These are phyloP conservation scores for Geotrichum fermentans DNA, from an alignment of 1,139 yeast genomes.

Conservation along the genomic window DNA sequence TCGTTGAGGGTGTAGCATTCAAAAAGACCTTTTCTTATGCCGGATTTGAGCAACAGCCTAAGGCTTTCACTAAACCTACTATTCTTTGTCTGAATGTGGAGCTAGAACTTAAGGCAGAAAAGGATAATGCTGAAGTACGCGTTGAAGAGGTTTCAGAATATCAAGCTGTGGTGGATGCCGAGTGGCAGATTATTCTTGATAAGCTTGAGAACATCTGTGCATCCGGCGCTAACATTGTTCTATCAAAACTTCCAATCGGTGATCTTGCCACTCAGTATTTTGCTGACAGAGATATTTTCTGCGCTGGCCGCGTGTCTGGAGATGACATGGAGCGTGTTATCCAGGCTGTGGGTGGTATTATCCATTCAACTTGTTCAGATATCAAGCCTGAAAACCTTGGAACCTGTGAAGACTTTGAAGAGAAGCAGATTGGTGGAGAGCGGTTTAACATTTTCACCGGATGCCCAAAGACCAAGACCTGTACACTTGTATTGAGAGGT, in stretches of 20 bases:
- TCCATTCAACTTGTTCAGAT: slow-evolving; percentile 87
- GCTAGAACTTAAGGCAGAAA: slow-evolving; percentile 93
- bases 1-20: slow-evolving; percentile 92
- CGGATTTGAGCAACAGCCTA: slow-evolving; percentile 98
- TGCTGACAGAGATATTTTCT: slow-evolving; percentile 92
- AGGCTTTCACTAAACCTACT: slow-evolving; percentile 71
- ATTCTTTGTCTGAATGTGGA: slow-evolving; percentile 85
- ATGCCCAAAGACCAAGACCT: slow-evolving; percentile 87
- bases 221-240: slow-evolving; percentile 87
- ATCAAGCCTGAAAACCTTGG: slow-evolving; percentile 71
- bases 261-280: slow-evolving; percentile 96
- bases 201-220: slow-evolving; percentile 77
- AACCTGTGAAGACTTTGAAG: slow-evolving; percentile 81
- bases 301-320: slow-evolving; percentile 90
- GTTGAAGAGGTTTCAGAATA: slow-evolving; percentile 91
- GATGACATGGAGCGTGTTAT: slow-evolving; percentile 93
- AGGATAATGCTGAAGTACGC: slow-evolving; percentile 98
- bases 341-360: slow-evolving; percentile 88
- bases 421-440: slow-evolving; percentile 91
- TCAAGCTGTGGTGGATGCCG: slow-evolving; percentile 96
- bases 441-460: slow-evolving; percentile 90
- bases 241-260: slow-evolving; percentile 94
- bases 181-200: slow-evolving; percentile 88
- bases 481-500: slow-evolving; percentile 90
- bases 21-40: slow-evolving; percentile 96